Evolutionary conservation across 495 filamentous ascomycete species (phyloP).

Genomic region (Astrothelium macrocarpum): DNA sequence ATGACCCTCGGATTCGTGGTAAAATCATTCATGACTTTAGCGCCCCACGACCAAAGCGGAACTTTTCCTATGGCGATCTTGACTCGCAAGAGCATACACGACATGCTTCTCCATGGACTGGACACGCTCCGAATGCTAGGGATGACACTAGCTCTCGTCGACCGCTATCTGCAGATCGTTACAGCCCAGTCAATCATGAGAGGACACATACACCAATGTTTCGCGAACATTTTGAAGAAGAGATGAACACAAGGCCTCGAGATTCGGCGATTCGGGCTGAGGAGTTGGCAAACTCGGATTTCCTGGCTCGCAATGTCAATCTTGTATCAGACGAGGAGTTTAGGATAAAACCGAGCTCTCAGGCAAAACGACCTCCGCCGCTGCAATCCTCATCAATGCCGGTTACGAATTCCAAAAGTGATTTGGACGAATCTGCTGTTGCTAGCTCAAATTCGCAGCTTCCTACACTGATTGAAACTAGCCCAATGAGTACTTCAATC

Average conservation of each 20-base stretch:
- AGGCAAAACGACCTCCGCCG: constrained; percentile 7
- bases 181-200: background rate
- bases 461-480: constrained; percentile 28
- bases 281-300: constrained; percentile 25
- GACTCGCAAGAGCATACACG: constrained; percentile 12
- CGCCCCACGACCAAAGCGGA: constrained; percentile 58
- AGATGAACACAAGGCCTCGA: constrained; percentile 21
- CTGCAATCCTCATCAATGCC: constrained; percentile 9
- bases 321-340: constrained; percentile 12
- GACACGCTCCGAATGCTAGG: background rate
- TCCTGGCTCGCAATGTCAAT: constrained; percentile 22
- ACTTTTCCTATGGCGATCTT: constrained; percentile 37
- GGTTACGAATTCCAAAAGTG: background rate
- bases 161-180: background rate
- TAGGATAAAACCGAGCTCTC: background rate
- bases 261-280: constrained; percentile 27
- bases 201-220: constrained; percentile 54
- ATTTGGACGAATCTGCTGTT: background rate
- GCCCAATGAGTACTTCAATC: constrained; percentile 29
- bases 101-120: background rate
- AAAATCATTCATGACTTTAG: constrained; percentile 87
- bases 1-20: constrained; percentile 77
- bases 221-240: constrained; percentile 59
- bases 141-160: constrained; percentile 8
- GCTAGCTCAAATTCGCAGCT: constrained; percentile 21